Base-by-base conservation (phyloP, 2,329 filamentous ascomycete genomes). In the Phialocephala sp. region DNA sequence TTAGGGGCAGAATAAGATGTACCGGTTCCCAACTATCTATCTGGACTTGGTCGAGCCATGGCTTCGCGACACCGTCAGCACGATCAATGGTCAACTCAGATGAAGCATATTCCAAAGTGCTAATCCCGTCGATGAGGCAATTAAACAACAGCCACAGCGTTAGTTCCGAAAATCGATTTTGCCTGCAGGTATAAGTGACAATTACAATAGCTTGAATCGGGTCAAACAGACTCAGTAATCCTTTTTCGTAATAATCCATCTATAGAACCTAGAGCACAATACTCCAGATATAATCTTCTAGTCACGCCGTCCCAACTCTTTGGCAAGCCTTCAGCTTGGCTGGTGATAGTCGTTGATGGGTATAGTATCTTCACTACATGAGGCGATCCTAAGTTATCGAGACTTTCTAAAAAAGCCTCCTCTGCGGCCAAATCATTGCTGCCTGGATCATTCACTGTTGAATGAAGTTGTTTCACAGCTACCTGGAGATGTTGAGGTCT, bases 81-180 rank as follows among this genome's bases (percentile, higher is more conserved):
- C 24, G 35, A 37, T 50, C 58, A 12, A 37, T 27, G 12, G 20
- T 20, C 1, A 60, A 11, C 52, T 62, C 52, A 14, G 4, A n/a
- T n/a, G 22, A 41, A 41, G 50, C 50, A 27, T 59, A 56, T 39
- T 61, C 61, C 52, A 67, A 9, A 1, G 60, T 39, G 18, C 27
- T 9, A 1, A 61, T 24, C 2, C 50, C 65, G 27, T 67, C 65
- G 1, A 61, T 47, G 4, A 67, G 27, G 45, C 61, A 67, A 6
- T 64, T 57, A 20, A 67, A 64, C 1, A 67, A 22, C 18, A 39
- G 24, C 65, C 61, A 67, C 8, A 67, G 52, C 4, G 61, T 62
- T 8, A 62, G 8, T 45, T 67, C 61, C 0, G 20, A 18, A 41
- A 67, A 62, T 8, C 41, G 52, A 3, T 57, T 57, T 12, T 50